Conservation (phyloP, 2,329 filamentous ascomycete genomes). For the Paecilomyces variotii region DNA sequence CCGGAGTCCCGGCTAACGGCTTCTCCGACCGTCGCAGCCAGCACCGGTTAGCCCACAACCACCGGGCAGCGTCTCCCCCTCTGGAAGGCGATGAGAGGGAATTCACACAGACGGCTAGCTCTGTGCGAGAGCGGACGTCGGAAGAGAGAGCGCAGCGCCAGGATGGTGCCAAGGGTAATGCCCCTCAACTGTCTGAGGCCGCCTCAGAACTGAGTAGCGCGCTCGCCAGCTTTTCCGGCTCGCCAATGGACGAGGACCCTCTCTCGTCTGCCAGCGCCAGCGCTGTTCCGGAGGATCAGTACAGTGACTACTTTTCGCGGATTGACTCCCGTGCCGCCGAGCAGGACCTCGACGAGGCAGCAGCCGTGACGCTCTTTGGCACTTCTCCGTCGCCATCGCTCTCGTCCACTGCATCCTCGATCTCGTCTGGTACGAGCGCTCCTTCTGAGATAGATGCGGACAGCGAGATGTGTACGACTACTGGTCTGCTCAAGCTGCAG, state of each 20-base stretch:
- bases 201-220: slow-evolving; percentile 18
- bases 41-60: slow-evolving; percentile 52
- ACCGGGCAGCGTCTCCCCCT: slow-evolving; percentile 74
- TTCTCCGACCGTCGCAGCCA: slow-evolving; percentile 52
- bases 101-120: slow-evolving; percentile 90
- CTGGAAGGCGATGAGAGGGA: slow-evolving; percentile 92
- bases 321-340: slow-evolving; percentile 16
- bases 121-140: slow-evolving; percentile 55
- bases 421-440: slow-evolving; percentile 35
- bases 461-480: slow-evolving; percentile 12
- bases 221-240: slow-evolving; percentile 18
- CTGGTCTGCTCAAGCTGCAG: slow-evolving; percentile 2
- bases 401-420: slow-evolving; percentile 31
- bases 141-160: slow-evolving; percentile 25
- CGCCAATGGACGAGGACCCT: slow-evolving; percentile 23
- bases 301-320: slow-evolving; percentile 29
- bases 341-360: slow-evolving; percentile 25
- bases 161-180: slow-evolving; percentile 21
- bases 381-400: slow-evolving; percentile 36
- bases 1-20: slow-evolving; percentile 22
- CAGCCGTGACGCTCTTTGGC: slow-evolving; percentile 29
- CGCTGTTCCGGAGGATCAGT: slow-evolving; percentile 22
- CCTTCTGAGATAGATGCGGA: slow-evolving; percentile 24
- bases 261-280: slow-evolving; percentile 20
- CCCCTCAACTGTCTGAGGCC: slow-evolving; percentile 28